These are phyloP conservation scores for Emergomyces africanus DNA, from an alignment of 2,329 filamentous ascomycete species.

Conservation along the genomic window DNA sequence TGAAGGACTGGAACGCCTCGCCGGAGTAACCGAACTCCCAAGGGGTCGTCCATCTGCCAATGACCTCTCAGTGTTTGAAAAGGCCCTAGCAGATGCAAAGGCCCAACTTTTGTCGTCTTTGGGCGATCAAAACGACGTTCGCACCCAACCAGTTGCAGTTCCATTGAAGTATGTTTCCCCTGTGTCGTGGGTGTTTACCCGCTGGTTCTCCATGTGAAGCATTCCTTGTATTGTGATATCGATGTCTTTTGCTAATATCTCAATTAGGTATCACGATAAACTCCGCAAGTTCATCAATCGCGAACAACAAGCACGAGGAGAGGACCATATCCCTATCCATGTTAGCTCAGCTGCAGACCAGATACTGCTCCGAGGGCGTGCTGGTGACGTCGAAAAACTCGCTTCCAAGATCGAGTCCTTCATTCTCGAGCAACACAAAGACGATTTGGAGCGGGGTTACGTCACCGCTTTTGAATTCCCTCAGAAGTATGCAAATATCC, in stretches of 20 bases:
- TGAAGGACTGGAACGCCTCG: conserved; percentile 25
- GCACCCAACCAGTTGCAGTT: conserved; percentile 40
- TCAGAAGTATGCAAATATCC: conserved; percentile 83
- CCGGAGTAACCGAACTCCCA: conserved; percentile 39
- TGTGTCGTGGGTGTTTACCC: neutral
- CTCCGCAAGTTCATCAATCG: conserved; percentile 46
- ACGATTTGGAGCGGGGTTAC: conserved; percentile 88
- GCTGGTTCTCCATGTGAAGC: no score
- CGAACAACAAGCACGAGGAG: conserved; percentile 39
- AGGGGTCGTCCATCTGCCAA: conserved; percentile 42
- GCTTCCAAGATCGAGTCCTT: conserved; percentile 63
- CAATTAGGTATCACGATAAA: conserved; percentile 46
- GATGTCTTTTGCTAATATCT: conserved; percentile 2
- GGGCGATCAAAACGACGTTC: conserved; percentile 42
- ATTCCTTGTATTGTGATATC: neutral
- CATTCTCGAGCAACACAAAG: conserved; percentile 74
- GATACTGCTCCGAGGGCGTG: conserved; percentile 65
- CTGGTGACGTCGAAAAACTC: conserved; percentile 58
- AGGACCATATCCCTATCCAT: conserved; percentile 45
- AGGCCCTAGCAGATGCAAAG: conserved; percentile 46
- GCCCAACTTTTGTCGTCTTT: conserved; percentile 42
- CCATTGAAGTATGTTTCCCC: conserved; percentile 36
- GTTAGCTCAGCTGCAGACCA: conserved; percentile 39
- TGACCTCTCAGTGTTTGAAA: conserved; percentile 45
- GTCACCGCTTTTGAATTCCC: conserved; percentile 83